phyloP scores from a whole-genome alignment of 371 early-diverging fungal genomes.

The Mucor saturninus region DNA sequence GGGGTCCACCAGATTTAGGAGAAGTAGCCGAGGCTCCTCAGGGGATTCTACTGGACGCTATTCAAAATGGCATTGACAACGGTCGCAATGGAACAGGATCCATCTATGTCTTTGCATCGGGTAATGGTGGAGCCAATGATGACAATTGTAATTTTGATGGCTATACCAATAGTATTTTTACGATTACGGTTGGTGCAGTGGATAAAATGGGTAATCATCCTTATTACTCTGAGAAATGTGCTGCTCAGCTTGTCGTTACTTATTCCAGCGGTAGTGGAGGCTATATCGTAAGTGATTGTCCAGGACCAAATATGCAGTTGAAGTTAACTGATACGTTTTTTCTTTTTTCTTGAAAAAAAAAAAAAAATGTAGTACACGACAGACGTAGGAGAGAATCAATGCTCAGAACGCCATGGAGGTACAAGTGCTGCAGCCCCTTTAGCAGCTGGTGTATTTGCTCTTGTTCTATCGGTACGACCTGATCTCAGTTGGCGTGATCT shows the following conservation, averaged over 20 bases:
- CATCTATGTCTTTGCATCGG: constrained; percentile 93
- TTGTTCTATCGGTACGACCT: constrained; percentile 72
- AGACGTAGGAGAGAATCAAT: constrained; percentile 63
- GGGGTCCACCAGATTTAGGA: constrained; percentile 93
- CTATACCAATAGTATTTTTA: constrained; percentile 93
- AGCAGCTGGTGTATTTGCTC: constrained; percentile 81
- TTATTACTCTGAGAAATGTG: constrained; percentile 84
- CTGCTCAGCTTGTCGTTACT: constrained; percentile 86
- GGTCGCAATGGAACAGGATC: constrained; percentile 88
- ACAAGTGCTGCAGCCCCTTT: constrained; percentile 92
- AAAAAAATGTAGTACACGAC: constrained; percentile 79
- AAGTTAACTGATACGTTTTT: neutral
- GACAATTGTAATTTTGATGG: constrained; percentile 98
- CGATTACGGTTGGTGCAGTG: constrained; percentile 91
- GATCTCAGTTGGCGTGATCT: constrained; percentile 93
- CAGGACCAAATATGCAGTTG: neutral
- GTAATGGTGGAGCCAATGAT: constrained; percentile 82
- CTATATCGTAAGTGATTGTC: constrained; percentile 54
- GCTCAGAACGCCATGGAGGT: constrained; percentile 79
- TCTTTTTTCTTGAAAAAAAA: neutral
- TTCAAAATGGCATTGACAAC: constrained; percentile 78
- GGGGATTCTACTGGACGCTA: constrained; percentile 76
- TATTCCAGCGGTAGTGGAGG: constrained; percentile 77
- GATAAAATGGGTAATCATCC: constrained; percentile 79
- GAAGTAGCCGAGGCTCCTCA: constrained; percentile 83